Base-by-base conservation (phyloP, 306 rosid genomes). In the Urtica urens region DNA sequence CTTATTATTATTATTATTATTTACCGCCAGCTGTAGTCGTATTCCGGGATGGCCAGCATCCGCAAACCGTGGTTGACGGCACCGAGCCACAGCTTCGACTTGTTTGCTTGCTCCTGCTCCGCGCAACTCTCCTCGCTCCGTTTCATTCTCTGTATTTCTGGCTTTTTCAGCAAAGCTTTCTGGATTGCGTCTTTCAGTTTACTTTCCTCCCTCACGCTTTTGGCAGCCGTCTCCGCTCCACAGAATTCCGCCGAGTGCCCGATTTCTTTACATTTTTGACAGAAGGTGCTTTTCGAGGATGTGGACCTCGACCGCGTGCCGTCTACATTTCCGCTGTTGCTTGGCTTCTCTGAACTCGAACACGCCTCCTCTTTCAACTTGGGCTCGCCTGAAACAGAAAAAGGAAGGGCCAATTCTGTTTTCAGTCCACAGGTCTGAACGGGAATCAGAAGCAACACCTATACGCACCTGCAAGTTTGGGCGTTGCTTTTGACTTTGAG, bases 11-110 rank as follows among this genome's bases (percentile, higher is more conserved):
- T n/a, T n/a, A n/a, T n/a, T n/a, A n/a, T n/a, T n/a, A n/a, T 90
- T 60, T 83, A 88, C 95, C 75, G 84, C 97, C 97, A 88, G 40
- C 68, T 70, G 69, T 53, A 70, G 61, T 83, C 79, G 64, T 83
- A 78, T 72, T 76, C 93, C 3, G 96, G 95, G 68, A 83, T 57
- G 50, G 75, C 72, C 13, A 77, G 63, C 33, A 44, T 65, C 69
- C 40, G 55, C 40, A 57, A 72, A 53, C 53, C 59, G 49, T 27
- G 67, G 50, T n/a, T 30, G 72, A 63, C 21, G 62, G 49, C 23
- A 53, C 43, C 64, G 64, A 44, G 49, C 67, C 49, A 55, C 33
- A 55, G 68, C 61, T 77, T 77, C 20, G 63, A 46, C 49, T 69
- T 70, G 50, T 65, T 64, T 49, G 46, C 23, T 57, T 73, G 78